Conservation (phyloP, 2,329 filamentous ascomycete genomes). For the Diaporthe batatas region DNA sequence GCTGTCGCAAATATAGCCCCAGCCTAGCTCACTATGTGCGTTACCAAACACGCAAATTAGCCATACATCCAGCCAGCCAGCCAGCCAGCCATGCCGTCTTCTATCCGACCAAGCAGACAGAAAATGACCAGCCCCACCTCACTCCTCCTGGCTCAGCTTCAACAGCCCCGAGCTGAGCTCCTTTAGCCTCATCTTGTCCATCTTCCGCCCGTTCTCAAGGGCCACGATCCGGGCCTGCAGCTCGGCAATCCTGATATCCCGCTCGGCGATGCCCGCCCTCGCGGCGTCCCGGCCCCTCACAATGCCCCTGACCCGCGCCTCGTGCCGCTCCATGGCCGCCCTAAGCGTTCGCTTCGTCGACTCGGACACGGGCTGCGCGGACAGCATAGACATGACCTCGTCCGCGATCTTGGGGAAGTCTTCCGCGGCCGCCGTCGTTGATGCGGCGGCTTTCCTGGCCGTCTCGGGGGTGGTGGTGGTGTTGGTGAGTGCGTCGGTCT, state of each 20-base stretch:
- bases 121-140: neutral
- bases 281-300: conserved; percentile 75
- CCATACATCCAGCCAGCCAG: neutral
- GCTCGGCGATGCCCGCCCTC: conserved; percentile 71
- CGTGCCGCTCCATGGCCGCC: conserved; percentile 65
- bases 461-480: neutral
- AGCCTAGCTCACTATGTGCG: neutral
- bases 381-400: conserved; percentile 65
- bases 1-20: neutral
- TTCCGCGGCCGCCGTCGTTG: neutral
- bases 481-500: conserved; percentile 26
- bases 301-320: conserved; percentile 71
- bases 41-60: neutral
- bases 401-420: conserved; percentile 55
- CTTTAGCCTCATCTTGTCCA: conserved; percentile 39
- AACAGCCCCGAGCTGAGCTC: conserved; percentile 40
- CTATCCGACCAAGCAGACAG: neutral
- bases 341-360: conserved; percentile 55
- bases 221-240: conserved; percentile 54
- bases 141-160: conserved; percentile 33
- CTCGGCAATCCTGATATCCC: conserved; percentile 63
- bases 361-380: conserved; percentile 56
- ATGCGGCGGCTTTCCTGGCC: neutral
- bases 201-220: conserved; percentile 53
- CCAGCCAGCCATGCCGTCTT: neutral